Evolutionary conservation across 2,329 filamentous ascomycete species (phyloP).

Genomic region (Davidsoniella virescens): DNA sequence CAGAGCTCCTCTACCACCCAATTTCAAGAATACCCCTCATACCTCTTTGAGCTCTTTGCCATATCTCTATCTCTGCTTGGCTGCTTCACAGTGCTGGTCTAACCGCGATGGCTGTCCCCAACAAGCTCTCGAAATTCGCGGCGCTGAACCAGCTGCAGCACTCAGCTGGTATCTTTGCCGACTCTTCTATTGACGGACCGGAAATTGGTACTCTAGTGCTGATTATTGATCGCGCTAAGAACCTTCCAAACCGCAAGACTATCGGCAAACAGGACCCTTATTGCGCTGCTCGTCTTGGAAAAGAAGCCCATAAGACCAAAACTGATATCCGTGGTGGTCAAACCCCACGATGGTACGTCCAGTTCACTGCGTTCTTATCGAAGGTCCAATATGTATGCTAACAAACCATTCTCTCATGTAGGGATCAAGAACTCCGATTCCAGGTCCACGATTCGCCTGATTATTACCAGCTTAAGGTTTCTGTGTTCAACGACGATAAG

Average conservation of each 20-base stretch:
- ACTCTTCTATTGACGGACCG: conserved; percentile 85
- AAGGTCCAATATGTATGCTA: conserved; percentile 6
- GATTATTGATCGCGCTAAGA: conserved; percentile 89
- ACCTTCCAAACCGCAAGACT: conserved; percentile 87
- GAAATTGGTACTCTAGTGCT: conserved; percentile 84
- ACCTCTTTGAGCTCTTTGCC: too few relatives aligned
- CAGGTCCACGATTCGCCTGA: conserved; percentile 91
- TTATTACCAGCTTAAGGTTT: conserved; percentile 90
- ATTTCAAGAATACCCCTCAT: too few relatives aligned
- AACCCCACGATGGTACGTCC: conserved; percentile 72
- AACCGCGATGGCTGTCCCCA: conserved; percentile 15
- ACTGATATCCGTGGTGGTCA: conserved; percentile 90
- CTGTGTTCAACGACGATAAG: conserved; percentile 96
- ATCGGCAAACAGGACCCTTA: conserved; percentile 99
- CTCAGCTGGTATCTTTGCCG: conserved; percentile 83
- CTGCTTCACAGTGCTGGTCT: too few relatives aligned
- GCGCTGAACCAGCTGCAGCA: conserved; percentile 46
- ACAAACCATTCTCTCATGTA: conserved; percentile 23
- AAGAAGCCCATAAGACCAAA: conserved; percentile 93
- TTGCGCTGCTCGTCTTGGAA: conserved; percentile 81
- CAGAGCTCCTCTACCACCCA: too few relatives aligned
- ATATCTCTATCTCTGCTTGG: too few relatives aligned
- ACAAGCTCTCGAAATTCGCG: conserved; percentile 34
- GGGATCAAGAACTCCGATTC: conserved; percentile 96
- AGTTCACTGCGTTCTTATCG: not conserved